Evolutionary conservation across 2,329 filamentous ascomycete genomes (phyloP).

Genomic region (Pleoardoris graminearum): DNA sequence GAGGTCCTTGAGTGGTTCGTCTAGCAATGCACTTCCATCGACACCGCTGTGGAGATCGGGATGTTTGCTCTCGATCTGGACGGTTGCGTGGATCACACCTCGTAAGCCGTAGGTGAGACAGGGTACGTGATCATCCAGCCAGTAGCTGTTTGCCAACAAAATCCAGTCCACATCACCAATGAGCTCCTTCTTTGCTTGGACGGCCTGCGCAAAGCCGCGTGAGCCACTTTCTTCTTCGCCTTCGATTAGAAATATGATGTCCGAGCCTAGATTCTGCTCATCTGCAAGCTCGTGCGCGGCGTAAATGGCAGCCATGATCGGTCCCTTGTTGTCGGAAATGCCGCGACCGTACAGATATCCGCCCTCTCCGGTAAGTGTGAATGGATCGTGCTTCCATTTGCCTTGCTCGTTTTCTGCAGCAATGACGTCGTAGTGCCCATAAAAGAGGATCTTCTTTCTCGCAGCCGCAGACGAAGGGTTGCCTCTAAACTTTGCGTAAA

Average conservation of each 20-base stretch:
- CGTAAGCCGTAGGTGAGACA: slow-evolving; percentile 93
- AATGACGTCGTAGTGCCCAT: slow-evolving; percentile 97
- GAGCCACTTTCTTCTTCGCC: slow-evolving; percentile 96
- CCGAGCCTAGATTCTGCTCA: slow-evolving; percentile 79
- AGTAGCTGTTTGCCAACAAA: slow-evolving; percentile 95
- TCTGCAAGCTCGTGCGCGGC: slow-evolving; percentile 88
- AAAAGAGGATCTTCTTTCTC: slow-evolving; percentile 89
- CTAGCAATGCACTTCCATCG: slow-evolving; percentile 87
- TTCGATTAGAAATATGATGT: slow-evolving; percentile 92
- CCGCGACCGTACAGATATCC: slow-evolving; percentile 94
- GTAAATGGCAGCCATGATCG: slow-evolving; percentile 90
- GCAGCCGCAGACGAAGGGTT: slow-evolving; percentile 67
- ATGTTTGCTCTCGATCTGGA: slow-evolving; percentile 81
- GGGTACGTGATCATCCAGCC: slow-evolving; percentile 93
- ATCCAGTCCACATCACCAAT: slow-evolving; percentile 96
- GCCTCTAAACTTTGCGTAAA: slow-evolving; percentile 83
- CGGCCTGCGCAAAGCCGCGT: slow-evolving; percentile 82
- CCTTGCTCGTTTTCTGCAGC: slow-evolving; percentile 79
- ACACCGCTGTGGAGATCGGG: slow-evolving; percentile 95
- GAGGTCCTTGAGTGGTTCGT: slow-evolving; percentile 90
- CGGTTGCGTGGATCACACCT: slow-evolving; percentile 89
- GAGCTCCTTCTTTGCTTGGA: slow-evolving; percentile 75
- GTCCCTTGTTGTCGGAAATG: slow-evolving; percentile 97
- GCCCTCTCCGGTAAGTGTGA: slow-evolving; percentile 84
- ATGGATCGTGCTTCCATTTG: slow-evolving; percentile 88